Evolutionary conservation across 2,329 filamentous ascomycete species (phyloP), one percentile per base, ranked within the genome.

Genomic region (Sporothrix humicola): DNA sequence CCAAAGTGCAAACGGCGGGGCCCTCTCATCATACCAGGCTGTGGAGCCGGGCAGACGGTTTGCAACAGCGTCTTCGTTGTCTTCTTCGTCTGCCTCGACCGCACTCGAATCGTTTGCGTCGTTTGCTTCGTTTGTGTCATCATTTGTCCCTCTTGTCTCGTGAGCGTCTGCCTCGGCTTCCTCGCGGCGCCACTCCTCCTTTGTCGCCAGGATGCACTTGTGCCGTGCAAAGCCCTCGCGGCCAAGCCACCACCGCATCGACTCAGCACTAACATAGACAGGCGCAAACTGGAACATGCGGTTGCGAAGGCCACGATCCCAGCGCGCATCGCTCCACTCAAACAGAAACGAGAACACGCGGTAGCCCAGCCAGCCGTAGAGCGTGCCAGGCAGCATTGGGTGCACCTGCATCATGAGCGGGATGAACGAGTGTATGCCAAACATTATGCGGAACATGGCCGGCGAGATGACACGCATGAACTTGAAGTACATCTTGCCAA

Each of bases 171-270:
- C 73, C 76, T 79, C 20, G 42, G 81, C 83, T 59, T 91, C 89
- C 77, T 93, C 91, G 9, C 87, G 86, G 58, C 82, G 84, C 73
- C 88, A 87, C 74, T 92, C 89, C 75, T 95, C 92, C 54, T 88
- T 88, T 0, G 94, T 97, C 0, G 93, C 88, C 7, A 98, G 84
- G 70, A 98, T 97, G 79, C 95, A 98, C 80, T 93, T 93, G 78
- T 97, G 93, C 77, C 81, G 81, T 1, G 86, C 85, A 79, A 97
- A 98, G 77, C 94, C 94, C 78, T 96, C 93, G 3, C 91, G 85
- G 0, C 95, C 95, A 0, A 98, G 87, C 95, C 95, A 98, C 95
- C 95, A 98, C 6, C 93, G 87, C 93, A 98, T 97, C 74, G 90
- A 92, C 82, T 98, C 94, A 0, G 93, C 89, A 77, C 91, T 94